Evolutionary conservation across 1,284 basidiomycete genomes (phyloP).

Genomic region (Porogramme epimiltina): DNA sequence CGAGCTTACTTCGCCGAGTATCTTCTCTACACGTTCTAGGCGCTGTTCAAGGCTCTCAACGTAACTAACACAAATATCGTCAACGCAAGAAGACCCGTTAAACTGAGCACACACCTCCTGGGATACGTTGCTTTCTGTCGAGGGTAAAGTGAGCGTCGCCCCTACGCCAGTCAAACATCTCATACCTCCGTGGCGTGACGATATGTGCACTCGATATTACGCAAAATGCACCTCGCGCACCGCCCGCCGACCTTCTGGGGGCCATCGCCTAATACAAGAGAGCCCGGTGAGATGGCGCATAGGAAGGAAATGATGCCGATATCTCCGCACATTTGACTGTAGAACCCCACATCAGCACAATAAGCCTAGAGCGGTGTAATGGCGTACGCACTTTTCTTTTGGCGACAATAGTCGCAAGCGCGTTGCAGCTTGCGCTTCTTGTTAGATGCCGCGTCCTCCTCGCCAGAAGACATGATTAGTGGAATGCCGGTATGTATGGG

Average conservation of each 20-base stretch:
- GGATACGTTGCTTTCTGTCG: conserved; percentile 77
- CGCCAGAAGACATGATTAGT: background rate
- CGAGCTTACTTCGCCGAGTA: conserved; percentile 54
- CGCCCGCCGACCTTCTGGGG: conserved; percentile 53
- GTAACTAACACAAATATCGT: conserved; percentile 44
- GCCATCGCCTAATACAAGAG: conserved; percentile 27
- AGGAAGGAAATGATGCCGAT: background rate
- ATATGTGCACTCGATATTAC: conserved; percentile 78
- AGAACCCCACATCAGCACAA: background rate
- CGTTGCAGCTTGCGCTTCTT: conserved; percentile 73
- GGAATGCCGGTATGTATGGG: no score
- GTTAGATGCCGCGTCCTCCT: background rate
- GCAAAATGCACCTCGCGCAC: conserved; percentile 81
- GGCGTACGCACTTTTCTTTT: conserved; percentile 68
- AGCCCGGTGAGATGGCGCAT: no score
- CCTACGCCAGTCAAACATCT: conserved; percentile 16
- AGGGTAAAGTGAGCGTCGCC: background rate
- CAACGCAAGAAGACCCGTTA: background rate
- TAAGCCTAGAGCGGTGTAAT: no score
- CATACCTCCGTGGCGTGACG: conserved; percentile 70
- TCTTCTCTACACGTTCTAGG: conserved; percentile 68
- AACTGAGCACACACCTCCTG: no score
- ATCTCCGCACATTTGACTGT: background rate
- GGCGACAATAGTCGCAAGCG: conserved; percentile 72
- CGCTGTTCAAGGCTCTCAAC: conserved; percentile 72